A percentile compares a stretch with the other conserved stretches of the same genome.
These are phyloP conservation scores for Vitis hybrid DNA, from an alignment of 177 flowering plant species.

Conservation along the genomic window DNA sequence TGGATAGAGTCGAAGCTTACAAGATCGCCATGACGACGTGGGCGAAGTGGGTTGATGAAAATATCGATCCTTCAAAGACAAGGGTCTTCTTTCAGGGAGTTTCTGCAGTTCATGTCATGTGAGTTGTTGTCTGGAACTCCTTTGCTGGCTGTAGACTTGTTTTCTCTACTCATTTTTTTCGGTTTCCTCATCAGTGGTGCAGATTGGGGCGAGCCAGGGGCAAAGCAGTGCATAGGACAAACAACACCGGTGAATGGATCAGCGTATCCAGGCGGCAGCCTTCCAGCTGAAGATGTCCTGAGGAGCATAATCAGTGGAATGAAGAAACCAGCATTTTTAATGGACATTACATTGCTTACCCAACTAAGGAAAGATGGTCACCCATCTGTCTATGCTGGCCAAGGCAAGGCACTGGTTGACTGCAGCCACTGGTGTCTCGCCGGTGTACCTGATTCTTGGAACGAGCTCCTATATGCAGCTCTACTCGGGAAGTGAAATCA, in stretches of 20 bases:
- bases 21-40: slow-evolving; percentile 35
- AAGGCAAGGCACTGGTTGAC: slow-evolving; percentile 20
- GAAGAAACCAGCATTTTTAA: slow-evolving; percentile 25
- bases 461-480: slow-evolving; percentile 35
- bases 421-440: slow-evolving; percentile 73
- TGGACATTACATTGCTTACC: slow-evolving; percentile 32
- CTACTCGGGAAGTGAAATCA: background rate
- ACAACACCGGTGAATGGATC: slow-evolving; percentile 30
- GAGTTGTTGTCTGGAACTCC: slow-evolving; percentile 6
- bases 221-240: slow-evolving; percentile 23
- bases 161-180: background rate
- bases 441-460: slow-evolving; percentile 69
- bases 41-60: slow-evolving; percentile 42
- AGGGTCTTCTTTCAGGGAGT: slow-evolving; percentile 41
- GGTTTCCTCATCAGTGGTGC: slow-evolving; percentile 2
- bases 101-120: slow-evolving; percentile 34
- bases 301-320: slow-evolving; percentile 22
- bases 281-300: slow-evolving; percentile 24
- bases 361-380: slow-evolving; percentile 48
- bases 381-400: slow-evolving; percentile 36
- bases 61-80: slow-evolving; percentile 32
- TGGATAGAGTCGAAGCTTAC: slow-evolving; percentile 38
- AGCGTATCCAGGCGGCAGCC: slow-evolving; percentile 17
- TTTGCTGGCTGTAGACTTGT: background rate
- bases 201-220: slow-evolving; percentile 13